These are phyloP conservation scores for Inga leiocalycina DNA, from an alignment of 306 rosid genomes.

Conservation along the genomic window DNA sequence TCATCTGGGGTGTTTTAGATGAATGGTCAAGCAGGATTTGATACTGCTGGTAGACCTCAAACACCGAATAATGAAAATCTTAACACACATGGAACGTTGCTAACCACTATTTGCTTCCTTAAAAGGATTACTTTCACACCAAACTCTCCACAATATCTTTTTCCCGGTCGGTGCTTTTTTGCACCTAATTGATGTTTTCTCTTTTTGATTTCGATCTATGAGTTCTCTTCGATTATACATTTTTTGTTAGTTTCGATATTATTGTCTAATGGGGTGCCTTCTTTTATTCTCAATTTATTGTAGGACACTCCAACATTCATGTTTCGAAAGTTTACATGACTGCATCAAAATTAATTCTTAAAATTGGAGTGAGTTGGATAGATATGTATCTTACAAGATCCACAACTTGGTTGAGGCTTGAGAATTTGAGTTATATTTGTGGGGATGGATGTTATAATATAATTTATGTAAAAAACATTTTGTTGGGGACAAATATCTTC, in stretches of 20 bases:
- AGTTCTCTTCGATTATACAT: not conserved
- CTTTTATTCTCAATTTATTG: not conserved
- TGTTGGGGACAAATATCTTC: too few species aligned
- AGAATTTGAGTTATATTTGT: not conserved
- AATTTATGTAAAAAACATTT: too few species aligned
- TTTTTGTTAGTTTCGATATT: too few species aligned
- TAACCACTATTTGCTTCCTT: constrained; percentile 75
- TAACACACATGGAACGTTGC: constrained; percentile 24
- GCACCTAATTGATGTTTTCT: not conserved
- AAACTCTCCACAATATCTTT: constrained; percentile 29
- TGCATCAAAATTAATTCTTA: not conserved
- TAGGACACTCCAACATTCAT: not conserved
- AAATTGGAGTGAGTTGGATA: not conserved
- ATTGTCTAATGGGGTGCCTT: not conserved
- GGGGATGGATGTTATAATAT: not conserved
- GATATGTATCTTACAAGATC: not conserved
- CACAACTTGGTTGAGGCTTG: not conserved
- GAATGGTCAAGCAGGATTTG: constrained; percentile 33
- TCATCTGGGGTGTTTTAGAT: not conserved
- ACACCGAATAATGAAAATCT: constrained; percentile 36
- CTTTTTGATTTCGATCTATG: too few species aligned
- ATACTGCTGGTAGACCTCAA: constrained; percentile 61
- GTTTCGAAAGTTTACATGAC: not conserved
- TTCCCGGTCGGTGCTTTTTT: constrained; percentile 47
- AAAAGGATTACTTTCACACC: constrained; percentile 51